Evolutionary conservation across 2,329 filamentous ascomycete species (phyloP).

Genomic region (Rutstroemia sp.): DNA sequence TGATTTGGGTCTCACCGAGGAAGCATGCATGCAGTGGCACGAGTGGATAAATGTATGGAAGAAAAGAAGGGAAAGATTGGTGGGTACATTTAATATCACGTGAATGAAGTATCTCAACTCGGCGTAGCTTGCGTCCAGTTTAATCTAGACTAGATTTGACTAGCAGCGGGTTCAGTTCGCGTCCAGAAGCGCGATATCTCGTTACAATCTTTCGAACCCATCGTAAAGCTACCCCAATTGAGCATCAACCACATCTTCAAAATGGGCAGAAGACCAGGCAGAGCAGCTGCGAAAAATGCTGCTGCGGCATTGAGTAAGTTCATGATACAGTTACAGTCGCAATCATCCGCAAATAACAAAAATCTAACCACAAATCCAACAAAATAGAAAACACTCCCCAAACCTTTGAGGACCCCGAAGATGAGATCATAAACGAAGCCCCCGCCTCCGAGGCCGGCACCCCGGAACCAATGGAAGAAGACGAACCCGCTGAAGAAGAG

Average conservation of each 20-base stretch:
- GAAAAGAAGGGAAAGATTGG: background rate
- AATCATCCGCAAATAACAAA: background rate
- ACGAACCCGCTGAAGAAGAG: constrained; percentile 36
- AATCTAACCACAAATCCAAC: constrained; percentile 2
- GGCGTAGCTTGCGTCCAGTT: too few relatives aligned
- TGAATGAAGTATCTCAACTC: too few relatives aligned
- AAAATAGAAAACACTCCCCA: constrained; percentile 41
- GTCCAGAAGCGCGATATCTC: background rate
- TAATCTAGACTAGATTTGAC: too few relatives aligned
- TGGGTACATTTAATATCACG: too few relatives aligned
- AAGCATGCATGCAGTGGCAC: background rate
- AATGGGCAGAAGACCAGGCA: constrained; percentile 43
- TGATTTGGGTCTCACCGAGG: background rate
- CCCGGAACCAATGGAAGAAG: constrained; percentile 26
- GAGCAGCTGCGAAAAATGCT: constrained; percentile 46
- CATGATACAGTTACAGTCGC: constrained; percentile 14
- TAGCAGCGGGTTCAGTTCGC: background rate
- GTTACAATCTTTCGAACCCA: background rate
- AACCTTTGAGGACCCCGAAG: constrained; percentile 36
- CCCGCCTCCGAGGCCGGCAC: constrained; percentile 24
- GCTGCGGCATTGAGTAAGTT: constrained; percentile 45
- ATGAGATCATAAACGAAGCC: constrained; percentile 38
- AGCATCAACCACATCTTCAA: background rate
- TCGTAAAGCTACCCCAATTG: background rate
- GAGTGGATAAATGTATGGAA: background rate